Conservation (phyloP, 2,329 filamentous ascomycete genomes). For the Hypoxylon sp. region DNA sequence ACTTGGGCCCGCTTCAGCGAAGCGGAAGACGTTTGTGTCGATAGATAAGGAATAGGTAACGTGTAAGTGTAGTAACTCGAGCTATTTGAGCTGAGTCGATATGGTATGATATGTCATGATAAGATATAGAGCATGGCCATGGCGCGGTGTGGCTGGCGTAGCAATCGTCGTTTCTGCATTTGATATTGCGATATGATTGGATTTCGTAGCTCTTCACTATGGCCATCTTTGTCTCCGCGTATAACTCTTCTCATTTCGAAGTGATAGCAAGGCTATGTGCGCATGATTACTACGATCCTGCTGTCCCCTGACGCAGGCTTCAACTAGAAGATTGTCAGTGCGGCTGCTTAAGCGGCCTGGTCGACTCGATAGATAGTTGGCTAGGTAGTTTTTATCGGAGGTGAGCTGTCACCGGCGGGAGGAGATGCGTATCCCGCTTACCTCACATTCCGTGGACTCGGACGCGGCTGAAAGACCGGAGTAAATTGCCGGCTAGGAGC, state of each 20-base stretch:
- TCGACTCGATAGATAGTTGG: too few relatives aligned
- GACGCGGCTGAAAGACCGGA: not conserved
- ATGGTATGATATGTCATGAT: conserved; percentile 1
- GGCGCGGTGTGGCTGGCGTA: not conserved
- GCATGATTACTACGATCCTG: too few relatives aligned
- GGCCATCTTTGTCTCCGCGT: too few relatives aligned
- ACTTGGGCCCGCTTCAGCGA: not conserved
- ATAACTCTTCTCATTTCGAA: too few relatives aligned
- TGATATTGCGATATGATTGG: not conserved
- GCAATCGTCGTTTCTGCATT: not conserved
- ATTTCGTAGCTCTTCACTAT: too few relatives aligned
- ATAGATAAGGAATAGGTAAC: not conserved
- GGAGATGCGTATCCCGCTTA: not conserved
- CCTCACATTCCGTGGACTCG: not conserved
- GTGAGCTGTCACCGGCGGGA: too few relatives aligned
- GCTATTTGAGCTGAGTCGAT: not conserved
- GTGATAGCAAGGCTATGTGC: too few relatives aligned
- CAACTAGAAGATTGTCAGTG: too few relatives aligned
- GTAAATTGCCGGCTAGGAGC: not conserved
- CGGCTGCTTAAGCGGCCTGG: too few relatives aligned
- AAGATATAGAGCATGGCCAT: conserved; percentile 5
- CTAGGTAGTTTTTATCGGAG: too few relatives aligned
- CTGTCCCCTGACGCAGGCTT: too few relatives aligned
- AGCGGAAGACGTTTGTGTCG: conserved; percentile 14
- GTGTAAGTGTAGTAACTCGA: not conserved